A percentile compares a stretch with the other conserved stretches of the same genome.
phyloP scores from a whole-genome alignment of 2,329 filamentous ascomycete genomes.

The Cordyceps cateniannulata region DNA sequence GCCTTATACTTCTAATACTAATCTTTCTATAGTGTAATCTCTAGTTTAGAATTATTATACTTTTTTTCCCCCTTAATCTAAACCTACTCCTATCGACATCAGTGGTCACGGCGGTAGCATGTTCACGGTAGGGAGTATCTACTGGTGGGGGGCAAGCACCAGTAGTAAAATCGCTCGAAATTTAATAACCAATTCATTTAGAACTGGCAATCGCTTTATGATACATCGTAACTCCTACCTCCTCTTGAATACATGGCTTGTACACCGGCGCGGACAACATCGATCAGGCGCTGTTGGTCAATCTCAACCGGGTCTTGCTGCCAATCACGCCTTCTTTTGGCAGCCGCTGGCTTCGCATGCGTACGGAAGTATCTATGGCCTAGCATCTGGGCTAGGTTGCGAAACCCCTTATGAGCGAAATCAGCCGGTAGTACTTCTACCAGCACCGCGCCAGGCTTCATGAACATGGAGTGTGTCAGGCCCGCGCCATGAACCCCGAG shows the following conservation, averaged over 20 bases:
- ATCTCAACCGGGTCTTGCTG: not conserved
- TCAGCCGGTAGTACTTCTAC: slow-evolving; percentile 35
- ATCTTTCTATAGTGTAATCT: not conserved
- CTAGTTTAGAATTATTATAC: not conserved
- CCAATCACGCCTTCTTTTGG: not conserved
- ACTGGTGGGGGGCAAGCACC: not conserved
- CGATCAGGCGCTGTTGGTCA: not conserved
- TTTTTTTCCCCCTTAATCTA: not conserved
- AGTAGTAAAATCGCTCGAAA: not conserved
- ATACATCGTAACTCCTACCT: not conserved
- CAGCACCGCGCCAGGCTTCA: slow-evolving; percentile 27
- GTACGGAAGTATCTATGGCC: slow-evolving; percentile 31
- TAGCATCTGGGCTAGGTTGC: slow-evolving; percentile 33
- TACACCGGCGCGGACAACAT: not conserved
- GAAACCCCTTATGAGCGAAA: slow-evolving; percentile 24
- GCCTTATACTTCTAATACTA: no score
- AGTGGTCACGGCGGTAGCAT: not conserved
- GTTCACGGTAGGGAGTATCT: not conserved
- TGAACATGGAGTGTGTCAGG: slow-evolving; percentile 35
- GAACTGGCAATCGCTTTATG: not conserved
- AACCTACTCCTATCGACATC: not conserved
- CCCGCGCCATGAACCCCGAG: slow-evolving; percentile 39
- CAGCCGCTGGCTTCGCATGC: slow-evolving; percentile 20
- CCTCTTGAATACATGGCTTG: not conserved
- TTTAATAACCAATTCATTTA: not conserved